Conservation (phyloP, 495 filamentous ascomycete genomes). For the Penicillium angulare region DNA sequence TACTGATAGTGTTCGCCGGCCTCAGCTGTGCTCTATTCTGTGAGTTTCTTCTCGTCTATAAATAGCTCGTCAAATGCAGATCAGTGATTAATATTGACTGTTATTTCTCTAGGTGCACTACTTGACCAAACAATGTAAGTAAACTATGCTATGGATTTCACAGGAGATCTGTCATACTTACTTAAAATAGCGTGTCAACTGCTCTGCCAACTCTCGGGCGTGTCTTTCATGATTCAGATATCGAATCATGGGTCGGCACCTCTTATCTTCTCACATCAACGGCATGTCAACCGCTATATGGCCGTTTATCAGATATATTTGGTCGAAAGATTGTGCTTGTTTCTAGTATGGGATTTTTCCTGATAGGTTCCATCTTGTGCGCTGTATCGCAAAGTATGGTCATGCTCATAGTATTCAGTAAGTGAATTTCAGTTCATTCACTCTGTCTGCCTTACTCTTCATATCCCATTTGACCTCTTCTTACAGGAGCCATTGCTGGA, state of each 20-base stretch:
- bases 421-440: not conserved
- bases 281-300: constrained; percentile 5
- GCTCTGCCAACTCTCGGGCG: constrained; percentile 5
- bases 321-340: constrained; percentile 4
- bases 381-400: constrained; percentile 4
- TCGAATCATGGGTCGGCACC: constrained; percentile 7
- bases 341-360: constrained; percentile 1
- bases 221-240: constrained; percentile 1
- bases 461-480: not conserved
- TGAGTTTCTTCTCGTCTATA: too few species aligned
- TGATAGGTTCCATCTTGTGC: constrained; percentile 2
- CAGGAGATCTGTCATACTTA: not conserved
- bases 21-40: constrained; percentile 7
- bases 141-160: not conserved
- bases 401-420: constrained; percentile 8
- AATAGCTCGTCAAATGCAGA: too few species aligned
- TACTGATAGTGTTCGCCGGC: constrained; percentile 3
- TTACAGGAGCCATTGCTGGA: constrained; percentile 1
- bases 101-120: not conserved
- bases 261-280: constrained; percentile 3
- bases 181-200: constrained; percentile 1
- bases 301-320: constrained; percentile 6
- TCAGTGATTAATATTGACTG: too few species aligned
- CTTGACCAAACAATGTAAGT: constrained; percentile 7
- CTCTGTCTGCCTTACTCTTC: not conserved